Conservation (phyloP, 345 rosid genomes). For the Bruguiera gymnorhiza region DNA sequence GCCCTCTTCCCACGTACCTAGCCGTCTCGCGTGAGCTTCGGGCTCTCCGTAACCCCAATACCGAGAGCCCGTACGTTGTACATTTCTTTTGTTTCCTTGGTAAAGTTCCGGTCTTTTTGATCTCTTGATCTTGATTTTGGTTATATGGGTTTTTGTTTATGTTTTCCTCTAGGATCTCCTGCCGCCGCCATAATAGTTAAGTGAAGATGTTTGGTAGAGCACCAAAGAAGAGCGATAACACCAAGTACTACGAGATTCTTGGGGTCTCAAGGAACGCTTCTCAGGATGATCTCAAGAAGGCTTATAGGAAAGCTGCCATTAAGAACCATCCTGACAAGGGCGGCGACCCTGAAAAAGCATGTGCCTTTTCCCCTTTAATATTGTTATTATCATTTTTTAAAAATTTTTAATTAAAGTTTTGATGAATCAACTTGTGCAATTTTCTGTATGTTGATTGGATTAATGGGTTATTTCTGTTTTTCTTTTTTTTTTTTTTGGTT, state of each 20-base stretch:
- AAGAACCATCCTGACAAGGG: slow-evolving; percentile 76
- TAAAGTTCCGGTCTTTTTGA: background rate
- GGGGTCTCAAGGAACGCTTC: slow-evolving; percentile 56
- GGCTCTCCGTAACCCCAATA: slow-evolving; percentile 11
- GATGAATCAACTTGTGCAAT: background rate
- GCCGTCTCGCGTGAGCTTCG: slow-evolving; percentile 6
- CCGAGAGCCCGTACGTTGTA: background rate
- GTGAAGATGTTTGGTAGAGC: slow-evolving; percentile 57
- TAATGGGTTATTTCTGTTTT: background rate
- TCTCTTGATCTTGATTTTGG: background rate
- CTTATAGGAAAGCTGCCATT: slow-evolving; percentile 63
- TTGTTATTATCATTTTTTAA: background rate
- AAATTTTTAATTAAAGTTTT: no score
- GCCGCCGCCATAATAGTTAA: background rate
- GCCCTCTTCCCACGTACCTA: slow-evolving; percentile 10
- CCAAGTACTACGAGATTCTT: slow-evolving; percentile 58
- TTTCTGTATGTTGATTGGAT: background rate
- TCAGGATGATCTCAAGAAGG: slow-evolving; percentile 65
- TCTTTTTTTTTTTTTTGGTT: background rate
- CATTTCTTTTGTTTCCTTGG: background rate
- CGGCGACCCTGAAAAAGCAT: slow-evolving; percentile 69
- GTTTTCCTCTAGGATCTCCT: background rate
- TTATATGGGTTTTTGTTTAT: background rate
- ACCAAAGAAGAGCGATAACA: slow-evolving; percentile 65
- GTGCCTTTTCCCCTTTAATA: background rate